Conservation (phyloP, 2,329 filamentous ascomycete species). For the Talaromyces rugulosus region DNA sequence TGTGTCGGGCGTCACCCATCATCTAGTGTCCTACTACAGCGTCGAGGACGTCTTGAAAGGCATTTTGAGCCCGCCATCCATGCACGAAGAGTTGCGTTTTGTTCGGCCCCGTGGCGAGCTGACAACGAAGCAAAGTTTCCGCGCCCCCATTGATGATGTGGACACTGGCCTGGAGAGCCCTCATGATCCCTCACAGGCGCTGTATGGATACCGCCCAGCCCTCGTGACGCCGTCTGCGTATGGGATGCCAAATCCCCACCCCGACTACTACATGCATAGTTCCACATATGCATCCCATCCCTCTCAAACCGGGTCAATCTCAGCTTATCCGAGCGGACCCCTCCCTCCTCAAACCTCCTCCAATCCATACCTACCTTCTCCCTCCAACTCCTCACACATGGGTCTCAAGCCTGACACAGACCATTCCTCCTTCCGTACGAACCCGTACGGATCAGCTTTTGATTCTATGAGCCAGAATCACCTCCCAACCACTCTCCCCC, state of each 20-base stretch:
- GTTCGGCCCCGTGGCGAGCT: slow-evolving; percentile 57
- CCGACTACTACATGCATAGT: slow-evolving; percentile 36
- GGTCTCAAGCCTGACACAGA: slow-evolving; percentile 33
- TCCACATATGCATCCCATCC: slow-evolving; percentile 31
- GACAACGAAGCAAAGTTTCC: slow-evolving; percentile 61
- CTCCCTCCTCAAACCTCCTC: slow-evolving; percentile 30
- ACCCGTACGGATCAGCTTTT: slow-evolving; percentile 31
- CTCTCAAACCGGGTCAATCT: slow-evolving; percentile 26
- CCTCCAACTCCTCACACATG: slow-evolving; percentile 25
- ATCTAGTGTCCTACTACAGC: slow-evolving; percentile 85
- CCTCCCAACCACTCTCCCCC: slow-evolving; percentile 30
- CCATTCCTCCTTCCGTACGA: slow-evolving; percentile 30
- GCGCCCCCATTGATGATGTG: slow-evolving; percentile 60
- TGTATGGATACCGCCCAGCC: slow-evolving; percentile 39
- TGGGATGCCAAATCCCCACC: slow-evolving; percentile 28
- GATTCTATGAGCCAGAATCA: slow-evolving; percentile 31
- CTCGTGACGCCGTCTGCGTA: slow-evolving; percentile 33
- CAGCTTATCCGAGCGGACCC: slow-evolving; percentile 32
- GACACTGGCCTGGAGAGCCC: slow-evolving; percentile 42
- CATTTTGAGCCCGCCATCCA: slow-evolving; percentile 56
- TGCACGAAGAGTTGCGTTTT: slow-evolving; percentile 48
- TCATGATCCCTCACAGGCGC: slow-evolving; percentile 33
- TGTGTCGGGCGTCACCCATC: slow-evolving; percentile 70
- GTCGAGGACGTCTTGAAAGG: slow-evolving; percentile 69
- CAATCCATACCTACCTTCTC: slow-evolving; percentile 34